These are phyloP conservation scores for Coccomyxa subellipsoidea DNA, from an alignment of 163 green algal species.

Conservation along the genomic window DNA sequence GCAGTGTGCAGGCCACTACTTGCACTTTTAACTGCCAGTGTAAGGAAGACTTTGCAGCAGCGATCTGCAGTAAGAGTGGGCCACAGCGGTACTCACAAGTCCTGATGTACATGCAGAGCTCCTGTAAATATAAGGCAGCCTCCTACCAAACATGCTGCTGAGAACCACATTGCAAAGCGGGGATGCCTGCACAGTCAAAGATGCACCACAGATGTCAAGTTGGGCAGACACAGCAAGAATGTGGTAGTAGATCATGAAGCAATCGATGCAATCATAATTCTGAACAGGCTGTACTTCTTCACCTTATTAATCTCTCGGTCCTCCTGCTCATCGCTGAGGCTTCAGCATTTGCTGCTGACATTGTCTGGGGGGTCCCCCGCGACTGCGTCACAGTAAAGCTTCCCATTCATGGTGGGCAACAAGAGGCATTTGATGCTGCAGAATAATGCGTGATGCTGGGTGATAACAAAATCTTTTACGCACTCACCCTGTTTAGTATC, in stretches of 20 bases:
- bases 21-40: too few relatives aligned
- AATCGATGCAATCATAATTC: too few relatives aligned
- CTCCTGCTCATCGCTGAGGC: background rate
- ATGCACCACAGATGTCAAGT: too few relatives aligned
- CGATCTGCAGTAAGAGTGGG: too few relatives aligned
- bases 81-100: conserved; percentile 7
- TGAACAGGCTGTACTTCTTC: background rate
- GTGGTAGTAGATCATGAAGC: too few relatives aligned
- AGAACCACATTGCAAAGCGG: conserved; percentile 5
- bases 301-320: background rate
- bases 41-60: too few relatives aligned
- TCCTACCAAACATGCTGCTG: background rate
- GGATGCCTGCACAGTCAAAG: background rate
- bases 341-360: background rate
- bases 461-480: too few relatives aligned
- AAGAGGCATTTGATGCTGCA: too few relatives aligned
- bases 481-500: conserved; percentile 21
- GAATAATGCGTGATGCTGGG: too few relatives aligned
- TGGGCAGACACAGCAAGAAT: too few relatives aligned
- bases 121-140: conserved; percentile 13
- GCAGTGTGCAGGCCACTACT: too few relatives aligned
- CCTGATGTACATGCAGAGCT: conserved; percentile 12
- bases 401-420: too few relatives aligned
- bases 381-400: background rate
- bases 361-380: background rate